Evolutionary conservation across 2,329 filamentous ascomycete species (phyloP).

Genomic region (Chaetoscypha palmicola): DNA sequence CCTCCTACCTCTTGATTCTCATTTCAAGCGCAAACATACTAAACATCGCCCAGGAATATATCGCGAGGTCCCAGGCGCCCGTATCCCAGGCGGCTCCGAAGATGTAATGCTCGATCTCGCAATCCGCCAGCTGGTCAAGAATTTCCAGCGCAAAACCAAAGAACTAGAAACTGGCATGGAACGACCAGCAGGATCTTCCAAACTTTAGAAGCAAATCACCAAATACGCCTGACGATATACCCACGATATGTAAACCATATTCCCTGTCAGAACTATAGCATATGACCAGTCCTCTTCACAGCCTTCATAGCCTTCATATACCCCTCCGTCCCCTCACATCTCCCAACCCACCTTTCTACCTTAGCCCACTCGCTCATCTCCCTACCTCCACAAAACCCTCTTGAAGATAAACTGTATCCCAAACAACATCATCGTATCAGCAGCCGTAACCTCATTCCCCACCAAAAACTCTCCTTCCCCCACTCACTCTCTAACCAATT

Average conservation of each 20-base stretch:
- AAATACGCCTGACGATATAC: too few species aligned
- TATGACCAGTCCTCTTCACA: conserved; percentile 16
- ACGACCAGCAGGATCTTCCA: conserved; percentile 32
- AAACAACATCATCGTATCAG: conserved; percentile 34
- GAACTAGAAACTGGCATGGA: conserved; percentile 36
- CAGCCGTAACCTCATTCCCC: conserved; percentile 36
- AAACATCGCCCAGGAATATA: conserved; percentile 53
- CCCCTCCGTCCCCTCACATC: too few species aligned
- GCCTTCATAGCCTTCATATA: too few species aligned
- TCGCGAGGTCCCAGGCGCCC: conserved; percentile 54
- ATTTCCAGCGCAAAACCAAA: conserved; percentile 53
- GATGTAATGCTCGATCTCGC: conserved; percentile 67
- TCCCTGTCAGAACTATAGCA: conserved; percentile 11
- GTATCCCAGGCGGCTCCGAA: conserved; percentile 63
- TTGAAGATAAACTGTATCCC: conserved; percentile 14
- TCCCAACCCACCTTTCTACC: too few species aligned
- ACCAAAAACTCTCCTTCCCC: conserved; percentile 35
- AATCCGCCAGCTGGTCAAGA: conserved; percentile 63
- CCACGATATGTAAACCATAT: background rate
- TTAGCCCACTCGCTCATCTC: too few species aligned
- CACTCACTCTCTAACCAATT: conserved; percentile 37
- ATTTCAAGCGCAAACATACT: background rate
- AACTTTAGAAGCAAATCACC: conserved; percentile 32
- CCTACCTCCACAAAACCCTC: too few species aligned
- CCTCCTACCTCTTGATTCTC: background rate